Evolutionary conservation across 345 rosid genomes (phyloP), one percentile per base, ranked within the genome.

Genomic region (Rhizophora mangle): DNA sequence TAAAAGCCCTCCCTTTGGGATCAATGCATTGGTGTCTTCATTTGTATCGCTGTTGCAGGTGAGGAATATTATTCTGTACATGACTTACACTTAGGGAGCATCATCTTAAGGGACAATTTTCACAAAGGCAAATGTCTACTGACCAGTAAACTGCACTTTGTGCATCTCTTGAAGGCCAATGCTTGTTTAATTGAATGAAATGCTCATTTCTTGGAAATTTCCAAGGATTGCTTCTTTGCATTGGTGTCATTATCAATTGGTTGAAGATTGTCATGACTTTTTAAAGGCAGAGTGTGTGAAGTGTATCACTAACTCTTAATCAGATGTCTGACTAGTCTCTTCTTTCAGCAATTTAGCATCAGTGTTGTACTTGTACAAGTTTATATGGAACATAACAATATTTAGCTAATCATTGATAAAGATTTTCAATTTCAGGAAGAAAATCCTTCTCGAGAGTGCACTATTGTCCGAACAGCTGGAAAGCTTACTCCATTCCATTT

Each of bases 401-500:
- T 43, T 11, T 43, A 43, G 49, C 49, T 22, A 47, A 37, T 20
- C 43, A 51, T 52, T 71, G 53, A 64, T 62, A 36, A 24, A 72
- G 61, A 6, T 18, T 57, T 32, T 67, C 34, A 49, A 67, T 83
- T 76, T 67, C 88, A 95, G 99, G 84, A 86, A 81, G 99, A 95
- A 76, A 87, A 92, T 74, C 90, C 94, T 71, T 87, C 98, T 62
- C 86, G 98, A 3, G 99, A 95, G 79, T 76, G 87, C 77, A 90
- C 94, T 0, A 92, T 92, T 64, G 91, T 92, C 29, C 85, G 96
- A 22, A 90, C 99, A 49, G 96, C 96, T 74, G 98, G 87, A 67
- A 95, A 92, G 89, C 94, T 92, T 11, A 87, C 86, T 39, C 98
- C 99, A 26, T 95, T 90, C 76, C 82, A 86, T 82, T 90, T 95